Evolutionary conservation across 1,284 basidiomycete genomes (phyloP), one percentile per base, ranked within the genome.

Genomic region (Baeospora myosura): DNA sequence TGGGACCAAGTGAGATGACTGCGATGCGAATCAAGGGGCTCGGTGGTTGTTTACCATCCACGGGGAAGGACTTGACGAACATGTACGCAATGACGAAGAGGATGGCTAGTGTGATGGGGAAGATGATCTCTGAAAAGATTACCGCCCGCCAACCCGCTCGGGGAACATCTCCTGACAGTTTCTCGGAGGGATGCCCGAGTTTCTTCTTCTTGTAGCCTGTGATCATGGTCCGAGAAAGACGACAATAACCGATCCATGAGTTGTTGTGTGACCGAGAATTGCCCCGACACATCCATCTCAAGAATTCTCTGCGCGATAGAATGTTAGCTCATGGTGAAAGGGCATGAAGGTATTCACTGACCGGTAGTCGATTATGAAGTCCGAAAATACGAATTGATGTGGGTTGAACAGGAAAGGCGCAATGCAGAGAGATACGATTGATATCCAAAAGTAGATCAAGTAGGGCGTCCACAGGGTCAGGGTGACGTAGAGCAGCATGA

Each of bases 201-300:
- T 81, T 81, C 76, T 97, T 95, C 71, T 89, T 90, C 77, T 96
- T 97, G 80, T 92, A 96, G 26, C 93, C 93, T 33, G 93, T 97
- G 59, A 97, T 93, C 76, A 91, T 86, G 7, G 93, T 97, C 46
- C 93, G 78, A 24, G 90, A 91, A 43, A 97, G 69, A 45, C 93
- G 87, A 62, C 93, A 97, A 65, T 96, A 97, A 0, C 93, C 93
- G 50, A 96, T 94, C 93, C 93, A 97, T 3, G 92, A 95, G 64
- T 95, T 97, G 57, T 79, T 88, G 65, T 96, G 93, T n/a, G 90
- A 89, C 17, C 90, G 76, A 39, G 92, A 95, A 66, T 97, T 97
- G 45, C 93, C 93, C 49, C 93, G 81, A 40, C 84, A 93, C 91
- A 97, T 96, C 93, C 93, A 97, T 51, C 93, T 78, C 52, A 97